Percentiles rank a stretch among this genome's conserved stretches.
Evolutionary conservation across 768 basidiomycete genomes (phyloP).

Genomic region (Termitomyces sp.): DNA sequence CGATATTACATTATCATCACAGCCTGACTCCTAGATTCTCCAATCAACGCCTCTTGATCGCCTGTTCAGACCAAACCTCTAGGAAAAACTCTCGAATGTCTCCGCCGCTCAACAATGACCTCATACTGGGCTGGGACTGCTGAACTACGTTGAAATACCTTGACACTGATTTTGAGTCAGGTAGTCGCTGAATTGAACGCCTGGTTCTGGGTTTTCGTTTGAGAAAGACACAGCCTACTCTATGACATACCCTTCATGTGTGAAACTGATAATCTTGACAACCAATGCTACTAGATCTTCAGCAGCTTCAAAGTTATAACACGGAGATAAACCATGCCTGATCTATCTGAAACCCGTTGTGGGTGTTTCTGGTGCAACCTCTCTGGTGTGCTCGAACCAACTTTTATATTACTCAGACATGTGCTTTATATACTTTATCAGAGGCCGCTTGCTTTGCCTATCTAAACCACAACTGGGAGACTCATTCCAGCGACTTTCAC

Average conservation of each 20-base stretch:
- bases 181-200: no score
- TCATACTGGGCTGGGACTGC: no score
- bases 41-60: no score
- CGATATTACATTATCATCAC: no score
- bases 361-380: not conserved
- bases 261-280: no score
- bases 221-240: not conserved
- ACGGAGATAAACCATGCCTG: not conserved
- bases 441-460: not conserved
- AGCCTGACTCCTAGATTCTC: no score
- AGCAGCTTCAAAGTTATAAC: not conserved
- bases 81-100: no score
- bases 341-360: not conserved
- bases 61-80: no score
- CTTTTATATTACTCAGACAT: not conserved
- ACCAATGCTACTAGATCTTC: not conserved
- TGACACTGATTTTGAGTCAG: no score
- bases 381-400: not conserved
- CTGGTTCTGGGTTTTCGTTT: not conserved
- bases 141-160: no score
- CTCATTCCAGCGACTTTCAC: not conserved
- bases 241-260: not conserved
- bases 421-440: not conserved
- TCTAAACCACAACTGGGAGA: no score
- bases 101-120: no score